Evolutionary conservation across 257 asterid species (phyloP).

Genomic region (Nicotiana benthamiana): DNA sequence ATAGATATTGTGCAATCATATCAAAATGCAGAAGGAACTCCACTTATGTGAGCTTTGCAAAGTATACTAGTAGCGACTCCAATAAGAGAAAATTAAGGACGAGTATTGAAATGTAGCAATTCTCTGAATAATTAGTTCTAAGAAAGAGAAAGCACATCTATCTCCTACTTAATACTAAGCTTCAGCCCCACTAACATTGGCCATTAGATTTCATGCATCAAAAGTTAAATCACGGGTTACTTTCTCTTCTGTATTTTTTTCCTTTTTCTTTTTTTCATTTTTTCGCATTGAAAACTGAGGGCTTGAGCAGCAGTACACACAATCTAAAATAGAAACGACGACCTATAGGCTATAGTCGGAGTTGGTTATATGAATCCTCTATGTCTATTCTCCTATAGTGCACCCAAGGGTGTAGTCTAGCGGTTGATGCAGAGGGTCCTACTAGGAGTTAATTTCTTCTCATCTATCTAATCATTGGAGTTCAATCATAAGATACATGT

Average conservation of each 20-base stretch:
- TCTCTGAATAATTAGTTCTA: background rate
- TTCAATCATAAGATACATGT: too few relatives aligned
- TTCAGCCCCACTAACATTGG: background rate
- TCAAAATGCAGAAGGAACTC: background rate
- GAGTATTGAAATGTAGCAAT: background rate
- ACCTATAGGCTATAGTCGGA: too few relatives aligned
- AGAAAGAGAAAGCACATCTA: background rate
- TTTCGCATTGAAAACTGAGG: too few relatives aligned
- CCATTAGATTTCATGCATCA: background rate
- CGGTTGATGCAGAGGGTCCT: too few relatives aligned
- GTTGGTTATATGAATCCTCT: background rate
- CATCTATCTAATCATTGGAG: too few relatives aligned
- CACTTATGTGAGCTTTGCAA: background rate
- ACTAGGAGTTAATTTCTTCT: too few relatives aligned
- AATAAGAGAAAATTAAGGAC: background rate
- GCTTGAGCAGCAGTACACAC: too few relatives aligned
- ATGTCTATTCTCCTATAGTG: background rate
- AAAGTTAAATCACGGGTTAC: too few relatives aligned
- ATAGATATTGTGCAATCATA: background rate
- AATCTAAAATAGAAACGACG: too few relatives aligned
- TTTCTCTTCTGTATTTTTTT: too few relatives aligned
- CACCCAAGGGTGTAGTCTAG: too few relatives aligned
- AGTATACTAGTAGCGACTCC: background rate
- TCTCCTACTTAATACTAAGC: background rate
- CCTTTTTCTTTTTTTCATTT: too few relatives aligned